A percentile compares a stretch with the other conserved stretches of the same genome.
These are phyloP conservation scores for Pneumocystis wakefieldiae DNA, from an alignment of 1,139 yeast species.

Conservation along the genomic window DNA sequence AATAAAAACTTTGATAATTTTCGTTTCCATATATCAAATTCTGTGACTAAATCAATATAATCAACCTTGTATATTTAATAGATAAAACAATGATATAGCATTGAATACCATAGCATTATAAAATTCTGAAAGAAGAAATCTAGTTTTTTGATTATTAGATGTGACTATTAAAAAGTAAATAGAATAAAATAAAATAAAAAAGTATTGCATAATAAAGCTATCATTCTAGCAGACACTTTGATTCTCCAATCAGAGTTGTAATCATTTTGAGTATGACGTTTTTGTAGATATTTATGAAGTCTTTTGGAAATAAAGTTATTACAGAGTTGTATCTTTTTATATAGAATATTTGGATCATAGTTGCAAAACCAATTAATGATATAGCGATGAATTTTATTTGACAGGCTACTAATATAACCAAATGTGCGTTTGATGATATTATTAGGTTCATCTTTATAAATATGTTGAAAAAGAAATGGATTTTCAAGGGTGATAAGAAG, in stretches of 20 bases:
- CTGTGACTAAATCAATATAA: slow-evolving; percentile 56
- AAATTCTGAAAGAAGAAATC: slow-evolving; percentile 39
- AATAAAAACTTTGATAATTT: slow-evolving; percentile 24
- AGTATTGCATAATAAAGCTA: slow-evolving; percentile 33
- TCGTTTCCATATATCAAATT: slow-evolving; percentile 70
- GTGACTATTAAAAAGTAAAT: slow-evolving; percentile 35
- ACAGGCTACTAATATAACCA: slow-evolving; percentile 47
- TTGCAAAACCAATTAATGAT: slow-evolving; percentile 46
- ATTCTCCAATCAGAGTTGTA: slow-evolving; percentile 78
- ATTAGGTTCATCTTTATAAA: slow-evolving; percentile 1
- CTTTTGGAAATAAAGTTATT: slow-evolving; percentile 28
- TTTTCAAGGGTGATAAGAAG: slow-evolving; percentile 23
- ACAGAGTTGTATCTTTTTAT: slow-evolving; percentile 23
- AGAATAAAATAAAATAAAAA: slow-evolving; percentile 14
- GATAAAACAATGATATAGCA: not conserved
- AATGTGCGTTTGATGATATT: slow-evolving; percentile 47
- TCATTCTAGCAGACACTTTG: slow-evolving; percentile 44
- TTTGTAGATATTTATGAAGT: slow-evolving; percentile 15
- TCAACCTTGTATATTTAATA: slow-evolving; percentile 27
- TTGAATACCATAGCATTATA: slow-evolving; percentile 53
- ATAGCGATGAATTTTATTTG: slow-evolving; percentile 30
- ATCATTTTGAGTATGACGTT: slow-evolving; percentile 32
- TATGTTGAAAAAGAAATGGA: slow-evolving; percentile 18
- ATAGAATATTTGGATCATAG: slow-evolving; percentile 29
- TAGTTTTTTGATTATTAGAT: slow-evolving; percentile 17